Evolutionary conservation across 495 filamentous ascomycete genomes (phyloP).

Genomic region (Hypoxylon intermedium): DNA sequence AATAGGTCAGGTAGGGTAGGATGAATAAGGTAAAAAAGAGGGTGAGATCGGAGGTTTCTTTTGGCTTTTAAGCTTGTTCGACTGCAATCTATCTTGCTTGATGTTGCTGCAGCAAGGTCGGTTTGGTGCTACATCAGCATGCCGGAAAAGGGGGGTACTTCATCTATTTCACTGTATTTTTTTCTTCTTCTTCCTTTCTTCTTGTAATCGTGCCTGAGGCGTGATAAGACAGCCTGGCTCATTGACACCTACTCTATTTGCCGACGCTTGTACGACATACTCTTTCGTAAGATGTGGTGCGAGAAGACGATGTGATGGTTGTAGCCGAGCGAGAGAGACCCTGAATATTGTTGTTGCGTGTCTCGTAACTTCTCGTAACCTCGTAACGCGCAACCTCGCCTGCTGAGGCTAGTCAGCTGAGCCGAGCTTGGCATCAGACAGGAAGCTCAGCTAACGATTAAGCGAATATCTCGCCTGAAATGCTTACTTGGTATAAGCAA

Average conservation of each 20-base stretch:
- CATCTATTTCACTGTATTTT: conserved; percentile 22
- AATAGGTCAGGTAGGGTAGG: conserved; percentile 23
- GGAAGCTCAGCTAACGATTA: conserved; percentile 1
- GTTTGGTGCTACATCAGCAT: conserved; percentile 26
- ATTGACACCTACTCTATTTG: conserved; percentile 21
- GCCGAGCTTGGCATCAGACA: conserved; percentile 9
- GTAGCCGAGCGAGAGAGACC: conserved; percentile 14
- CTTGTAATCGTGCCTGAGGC: conserved; percentile 31
- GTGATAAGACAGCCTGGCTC: conserved; percentile 30
- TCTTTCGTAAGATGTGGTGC: conserved; percentile 27
- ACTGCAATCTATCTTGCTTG: conserved; percentile 42
- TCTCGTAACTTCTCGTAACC: conserved; percentile 6
- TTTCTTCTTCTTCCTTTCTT: too few species aligned
- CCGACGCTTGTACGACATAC: conserved; percentile 18
- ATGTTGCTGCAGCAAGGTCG: conserved; percentile 35
- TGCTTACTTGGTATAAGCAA: neutral
- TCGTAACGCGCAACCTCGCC: neutral
- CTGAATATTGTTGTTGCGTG: neutral
- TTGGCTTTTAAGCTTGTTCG: conserved; percentile 41
- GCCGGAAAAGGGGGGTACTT: conserved; percentile 18
- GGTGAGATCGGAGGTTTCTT: conserved; percentile 40
- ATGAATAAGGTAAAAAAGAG: conserved; percentile 4
- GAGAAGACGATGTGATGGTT: conserved; percentile 6
- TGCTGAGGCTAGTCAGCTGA: conserved; percentile 8
- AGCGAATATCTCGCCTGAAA: conserved; percentile 6